Evolutionary conservation across 1,284 basidiomycete species (phyloP).

Genomic region (Ustilago shanxiensis): DNA sequence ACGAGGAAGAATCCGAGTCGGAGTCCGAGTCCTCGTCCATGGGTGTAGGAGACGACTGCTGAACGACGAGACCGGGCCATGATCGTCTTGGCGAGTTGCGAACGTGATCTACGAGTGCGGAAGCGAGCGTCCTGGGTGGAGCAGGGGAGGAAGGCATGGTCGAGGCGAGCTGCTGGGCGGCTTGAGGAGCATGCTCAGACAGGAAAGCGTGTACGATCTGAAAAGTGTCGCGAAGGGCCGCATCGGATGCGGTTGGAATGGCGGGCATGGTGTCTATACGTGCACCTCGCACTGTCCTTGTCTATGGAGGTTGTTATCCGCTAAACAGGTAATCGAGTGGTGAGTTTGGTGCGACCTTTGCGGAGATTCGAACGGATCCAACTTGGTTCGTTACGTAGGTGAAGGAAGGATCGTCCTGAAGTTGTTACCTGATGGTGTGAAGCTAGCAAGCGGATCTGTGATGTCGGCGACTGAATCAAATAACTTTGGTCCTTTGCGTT

Average conservation of each 20-base stretch:
- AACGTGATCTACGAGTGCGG: conserved; percentile 46
- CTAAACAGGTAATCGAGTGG: too few relatives aligned
- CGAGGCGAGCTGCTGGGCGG: conserved; percentile 33
- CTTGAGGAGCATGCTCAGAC: conserved; percentile 40
- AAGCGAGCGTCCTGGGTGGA: conserved; percentile 37
- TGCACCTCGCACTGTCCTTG: background rate
- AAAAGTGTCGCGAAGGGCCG: conserved; percentile 43
- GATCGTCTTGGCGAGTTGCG: conserved; percentile 42
- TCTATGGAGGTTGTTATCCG: background rate
- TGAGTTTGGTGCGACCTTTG: background rate
- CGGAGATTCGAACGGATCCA: too few relatives aligned
- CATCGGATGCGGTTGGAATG: conserved; percentile 19
- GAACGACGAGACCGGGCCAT: conserved; percentile 35
- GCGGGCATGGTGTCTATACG: background rate
- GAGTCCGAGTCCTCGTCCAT: conserved; percentile 32
- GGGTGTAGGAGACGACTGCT: conserved; percentile 13
- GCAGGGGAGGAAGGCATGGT: conserved; percentile 34
- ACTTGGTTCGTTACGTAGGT: too few relatives aligned
- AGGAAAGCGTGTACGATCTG: conserved; percentile 53
- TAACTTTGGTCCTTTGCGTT: background rate
- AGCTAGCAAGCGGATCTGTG: background rate
- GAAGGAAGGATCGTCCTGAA: too few relatives aligned
- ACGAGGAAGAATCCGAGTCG: conserved; percentile 14
- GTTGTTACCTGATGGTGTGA: background rate
- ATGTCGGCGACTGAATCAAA: background rate